Base-by-base conservation (phyloP, 495 filamentous ascomycete species). In the Daldinia caldariorum region DNA sequence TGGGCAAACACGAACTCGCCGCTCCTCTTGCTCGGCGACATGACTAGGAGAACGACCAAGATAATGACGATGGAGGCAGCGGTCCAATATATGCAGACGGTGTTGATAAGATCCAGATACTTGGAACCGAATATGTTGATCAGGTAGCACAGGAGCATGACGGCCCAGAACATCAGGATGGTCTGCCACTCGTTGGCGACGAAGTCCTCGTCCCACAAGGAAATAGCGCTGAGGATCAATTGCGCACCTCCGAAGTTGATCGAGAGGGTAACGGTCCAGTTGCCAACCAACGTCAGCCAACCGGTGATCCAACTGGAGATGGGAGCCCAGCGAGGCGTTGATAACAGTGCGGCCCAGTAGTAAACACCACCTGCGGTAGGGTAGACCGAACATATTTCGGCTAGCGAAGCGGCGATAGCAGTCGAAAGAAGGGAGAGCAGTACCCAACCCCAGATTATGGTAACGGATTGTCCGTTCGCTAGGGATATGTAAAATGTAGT, bases 401-500 rank as follows among this genome's bases (percentile, higher is more conserved):
- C 88, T 84, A 90, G 89, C 18, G 84, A 81, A 2, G 87, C 75
- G 55, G 86, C 88, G 61, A 88, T 86, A 59, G 85, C 84, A 56
- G 85, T 79, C 6, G 87, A 83, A 67, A 90, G 84, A 69, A 89
- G 81, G 22, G 85, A 83, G 32, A 89, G 85, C 7, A 87, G 63
- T 50, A 89, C 84, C 87, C 87, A 89, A 55, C 87, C 87, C 16
- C 80, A 69, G 37, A 76, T 73, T 37, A 76, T 74, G 31, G 77
- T 78, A 31, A 78, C 86, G 34, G 84, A 83, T 73, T 90, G 87
- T 43, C 89, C 89, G 70, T 90, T 87, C 37, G 83, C 83, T 16
- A 92, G 82, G 4, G 87, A 86, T 70, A 90, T 89, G 75, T 86
- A 87, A 62, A 91, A 80, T 26, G 89, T 91, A 35, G 89, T 90